Conservation (phyloP, 169 alveolate species). For the Babesia microti region DNA sequence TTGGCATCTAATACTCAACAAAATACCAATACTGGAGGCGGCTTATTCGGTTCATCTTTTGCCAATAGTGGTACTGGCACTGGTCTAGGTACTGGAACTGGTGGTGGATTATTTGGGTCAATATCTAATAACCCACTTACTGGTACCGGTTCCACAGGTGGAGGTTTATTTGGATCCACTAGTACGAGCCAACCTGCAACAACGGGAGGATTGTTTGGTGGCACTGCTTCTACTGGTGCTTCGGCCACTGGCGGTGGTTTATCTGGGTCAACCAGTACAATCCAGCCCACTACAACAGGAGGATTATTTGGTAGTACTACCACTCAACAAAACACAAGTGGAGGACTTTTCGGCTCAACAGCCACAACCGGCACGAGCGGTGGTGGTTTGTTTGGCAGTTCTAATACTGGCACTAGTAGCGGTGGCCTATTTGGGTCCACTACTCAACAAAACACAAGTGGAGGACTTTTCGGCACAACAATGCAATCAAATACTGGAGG, state of each 20-base stretch:
- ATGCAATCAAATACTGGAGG: constrained; percentile 3
- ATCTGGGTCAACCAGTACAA: background rate
- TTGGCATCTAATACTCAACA: background rate
- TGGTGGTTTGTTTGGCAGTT: constrained; percentile 4
- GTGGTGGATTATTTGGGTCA: background rate
- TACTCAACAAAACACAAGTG: background rate
- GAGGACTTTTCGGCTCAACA: constrained; percentile 1
- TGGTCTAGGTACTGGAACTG: background rate
- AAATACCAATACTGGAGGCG: background rate
- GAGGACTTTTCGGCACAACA: constrained; percentile 10
- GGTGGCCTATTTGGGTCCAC: constrained; percentile 15
- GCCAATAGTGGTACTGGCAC: constrained; percentile 1
- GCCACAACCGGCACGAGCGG: constrained; percentile 6
- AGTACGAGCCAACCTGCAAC: background rate
- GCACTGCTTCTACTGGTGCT: background rate
- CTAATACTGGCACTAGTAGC: constrained; percentile 8
- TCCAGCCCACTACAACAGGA: background rate
- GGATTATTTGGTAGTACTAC: background rate
- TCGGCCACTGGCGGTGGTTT: background rate
- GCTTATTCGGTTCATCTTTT: no score
- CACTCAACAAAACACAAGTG: background rate
- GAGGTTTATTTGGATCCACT: background rate
- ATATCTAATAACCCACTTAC: background rate
- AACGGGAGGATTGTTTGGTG: background rate
- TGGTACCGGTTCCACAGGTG: background rate